These are phyloP conservation scores for Chlorella sp. DNA, from an alignment of 139 green algal species.

Conservation along the genomic window DNA sequence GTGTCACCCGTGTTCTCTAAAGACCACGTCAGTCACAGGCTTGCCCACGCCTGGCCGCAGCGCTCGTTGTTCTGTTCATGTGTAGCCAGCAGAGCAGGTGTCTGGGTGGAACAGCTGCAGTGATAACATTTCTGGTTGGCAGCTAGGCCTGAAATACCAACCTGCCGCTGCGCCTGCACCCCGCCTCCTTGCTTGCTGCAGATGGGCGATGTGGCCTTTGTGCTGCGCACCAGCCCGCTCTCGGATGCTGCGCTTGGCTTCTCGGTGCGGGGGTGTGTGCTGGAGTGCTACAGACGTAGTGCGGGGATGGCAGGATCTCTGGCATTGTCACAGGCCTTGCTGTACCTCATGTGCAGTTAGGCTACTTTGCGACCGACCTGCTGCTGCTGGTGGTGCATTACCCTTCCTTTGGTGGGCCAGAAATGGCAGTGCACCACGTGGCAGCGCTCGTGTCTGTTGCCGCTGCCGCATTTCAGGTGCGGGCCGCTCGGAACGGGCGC, in stretches of 20 bases:
- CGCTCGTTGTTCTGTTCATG: too few species aligned
- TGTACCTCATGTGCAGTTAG: not conserved
- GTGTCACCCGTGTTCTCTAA: constrained; percentile 11
- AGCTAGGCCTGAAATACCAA: too few species aligned
- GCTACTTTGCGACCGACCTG: constrained; percentile 35
- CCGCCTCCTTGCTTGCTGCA: not conserved
- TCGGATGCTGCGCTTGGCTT: constrained; percentile 30
- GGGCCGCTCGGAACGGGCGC: not conserved
- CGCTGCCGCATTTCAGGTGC: constrained; percentile 6
- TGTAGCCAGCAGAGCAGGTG: too few species aligned
- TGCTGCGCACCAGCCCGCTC: constrained; percentile 23
- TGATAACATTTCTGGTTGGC: too few species aligned
- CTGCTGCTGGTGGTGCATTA: constrained; percentile 12
- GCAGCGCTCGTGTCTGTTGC: constrained; percentile 49
- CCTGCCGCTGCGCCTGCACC: not conserved
- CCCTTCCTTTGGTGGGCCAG: constrained; percentile 22
- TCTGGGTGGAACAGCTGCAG: too few species aligned
- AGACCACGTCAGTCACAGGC: not conserved
- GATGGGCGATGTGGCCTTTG: not conserved
- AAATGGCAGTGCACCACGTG: constrained; percentile 53
- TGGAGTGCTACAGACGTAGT: too few species aligned
- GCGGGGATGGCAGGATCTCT: too few species aligned
- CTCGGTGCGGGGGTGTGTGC: not conserved
- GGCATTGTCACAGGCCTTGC: too few species aligned
- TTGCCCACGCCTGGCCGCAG: too few species aligned